Evolutionary conservation across 169 alveolate species (phyloP).

Genomic region (Eimeria maxima): DNA sequence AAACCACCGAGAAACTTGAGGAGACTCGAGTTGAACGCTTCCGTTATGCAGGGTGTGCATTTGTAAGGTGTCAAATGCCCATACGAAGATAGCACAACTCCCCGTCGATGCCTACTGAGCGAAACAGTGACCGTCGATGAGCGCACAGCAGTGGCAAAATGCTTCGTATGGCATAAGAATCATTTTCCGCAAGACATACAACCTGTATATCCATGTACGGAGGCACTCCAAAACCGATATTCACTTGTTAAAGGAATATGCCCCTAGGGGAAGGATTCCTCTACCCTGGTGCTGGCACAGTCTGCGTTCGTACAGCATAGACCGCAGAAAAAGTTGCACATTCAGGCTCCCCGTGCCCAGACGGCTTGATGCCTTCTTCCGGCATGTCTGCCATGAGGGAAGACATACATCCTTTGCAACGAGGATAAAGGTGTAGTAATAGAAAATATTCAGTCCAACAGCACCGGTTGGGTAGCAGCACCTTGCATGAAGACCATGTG

Average conservation of each 20-base stretch:
- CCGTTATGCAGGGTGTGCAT: background rate
- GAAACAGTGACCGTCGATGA: too few species aligned
- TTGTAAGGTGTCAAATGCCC: background rate
- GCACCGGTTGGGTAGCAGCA: background rate
- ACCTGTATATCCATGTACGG: background rate
- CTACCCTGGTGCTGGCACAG: background rate
- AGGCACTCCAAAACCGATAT: background rate
- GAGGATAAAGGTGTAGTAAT: background rate
- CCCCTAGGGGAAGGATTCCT: background rate
- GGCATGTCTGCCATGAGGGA: background rate
- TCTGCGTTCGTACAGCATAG: background rate
- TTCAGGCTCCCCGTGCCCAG: background rate
- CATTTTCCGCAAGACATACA: background rate
- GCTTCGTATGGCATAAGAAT: background rate
- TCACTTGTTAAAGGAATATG: background rate
- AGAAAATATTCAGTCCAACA: background rate
- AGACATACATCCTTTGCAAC: background rate
- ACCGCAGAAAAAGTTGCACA: background rate
- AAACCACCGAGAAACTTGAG: background rate
- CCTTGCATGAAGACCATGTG: background rate
- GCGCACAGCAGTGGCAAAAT: too few species aligned
- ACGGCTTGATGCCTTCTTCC: background rate
- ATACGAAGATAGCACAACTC: background rate
- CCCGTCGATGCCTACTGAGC: background rate
- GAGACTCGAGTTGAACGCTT: background rate